Conservation (phyloP, 2,329 filamentous ascomycete species). For the Scolecobasidium constrictum region DNA sequence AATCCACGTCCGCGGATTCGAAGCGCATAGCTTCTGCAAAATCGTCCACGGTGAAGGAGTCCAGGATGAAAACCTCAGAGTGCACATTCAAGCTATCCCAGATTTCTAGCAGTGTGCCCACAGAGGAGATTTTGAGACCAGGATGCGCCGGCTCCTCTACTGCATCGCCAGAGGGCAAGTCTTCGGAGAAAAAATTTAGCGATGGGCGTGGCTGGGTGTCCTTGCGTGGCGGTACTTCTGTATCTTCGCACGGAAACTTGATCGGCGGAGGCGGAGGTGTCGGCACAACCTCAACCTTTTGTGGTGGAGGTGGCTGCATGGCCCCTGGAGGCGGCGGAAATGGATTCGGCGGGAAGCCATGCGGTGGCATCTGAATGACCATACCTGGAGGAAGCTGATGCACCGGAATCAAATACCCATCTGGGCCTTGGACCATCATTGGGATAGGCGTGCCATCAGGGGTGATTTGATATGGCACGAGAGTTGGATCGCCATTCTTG, state of each 20-base stretch:
- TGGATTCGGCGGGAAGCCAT: neutral
- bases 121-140: slow-evolving; percentile 68
- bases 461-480: neutral
- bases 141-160: slow-evolving; percentile 23
- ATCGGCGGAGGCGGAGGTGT: slow-evolving; percentile 65
- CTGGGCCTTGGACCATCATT: neutral
- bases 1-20: slow-evolving; percentile 60
- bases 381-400: neutral
- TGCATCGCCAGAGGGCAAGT: slow-evolving; percentile 33
- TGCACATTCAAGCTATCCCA: slow-evolving; percentile 99
- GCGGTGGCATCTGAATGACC: neutral
- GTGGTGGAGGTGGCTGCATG: neutral
- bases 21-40: slow-evolving; percentile 81
- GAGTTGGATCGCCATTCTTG: neutral
- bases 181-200: slow-evolving; percentile 64
- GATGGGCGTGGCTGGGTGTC: slow-evolving; percentile 58
- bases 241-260: slow-evolving; percentile 92
- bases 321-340: neutral
- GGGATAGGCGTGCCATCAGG: neutral
- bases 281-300: neutral
- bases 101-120: slow-evolving; percentile 77
- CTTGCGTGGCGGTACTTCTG: slow-evolving; percentile 62
- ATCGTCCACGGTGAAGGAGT: slow-evolving; percentile 97
- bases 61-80: slow-evolving; percentile 83
- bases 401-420: neutral